phyloP scores from a whole-genome alignment of 345 rosid genomes.

The Gossypium australe region DNA sequence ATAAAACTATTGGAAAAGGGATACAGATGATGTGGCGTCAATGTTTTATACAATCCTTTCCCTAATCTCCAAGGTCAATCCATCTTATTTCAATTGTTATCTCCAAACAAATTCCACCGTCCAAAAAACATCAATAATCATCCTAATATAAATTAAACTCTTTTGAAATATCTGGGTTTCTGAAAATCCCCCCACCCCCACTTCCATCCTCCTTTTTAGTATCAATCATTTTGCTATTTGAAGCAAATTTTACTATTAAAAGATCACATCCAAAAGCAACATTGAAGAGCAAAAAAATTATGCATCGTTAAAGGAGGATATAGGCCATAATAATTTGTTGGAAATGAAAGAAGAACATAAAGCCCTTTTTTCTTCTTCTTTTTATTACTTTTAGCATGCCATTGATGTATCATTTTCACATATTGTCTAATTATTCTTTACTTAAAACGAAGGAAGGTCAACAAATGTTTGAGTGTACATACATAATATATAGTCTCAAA shows the following conservation, averaged over 20 bases:
- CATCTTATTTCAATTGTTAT: too few relatives aligned
- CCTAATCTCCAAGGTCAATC: too few relatives aligned
- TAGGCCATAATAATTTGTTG: background rate
- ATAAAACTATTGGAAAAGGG: too few relatives aligned
- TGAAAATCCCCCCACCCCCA: background rate
- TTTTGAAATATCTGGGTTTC: background rate
- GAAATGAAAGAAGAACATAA: background rate
- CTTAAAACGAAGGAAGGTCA: background rate
- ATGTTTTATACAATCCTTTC: too few relatives aligned
- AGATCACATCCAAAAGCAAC: background rate
- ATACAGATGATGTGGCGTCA: too few relatives aligned
- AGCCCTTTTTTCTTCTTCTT: background rate
- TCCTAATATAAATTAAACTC: too few relatives aligned
- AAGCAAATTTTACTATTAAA: background rate
- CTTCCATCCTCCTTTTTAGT: background rate
- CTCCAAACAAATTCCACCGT: background rate
- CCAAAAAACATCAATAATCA: too few relatives aligned
- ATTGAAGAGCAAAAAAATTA: background rate
- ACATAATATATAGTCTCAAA: background rate
- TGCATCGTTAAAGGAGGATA: background rate
- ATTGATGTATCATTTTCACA: background rate
- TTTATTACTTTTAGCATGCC: background rate
- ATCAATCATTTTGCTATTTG: background rate
- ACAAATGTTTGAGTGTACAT: background rate
- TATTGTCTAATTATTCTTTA: background rate